Conservation (phyloP, 208 protist genomes). For the Trypanosoma caninum region DNA sequence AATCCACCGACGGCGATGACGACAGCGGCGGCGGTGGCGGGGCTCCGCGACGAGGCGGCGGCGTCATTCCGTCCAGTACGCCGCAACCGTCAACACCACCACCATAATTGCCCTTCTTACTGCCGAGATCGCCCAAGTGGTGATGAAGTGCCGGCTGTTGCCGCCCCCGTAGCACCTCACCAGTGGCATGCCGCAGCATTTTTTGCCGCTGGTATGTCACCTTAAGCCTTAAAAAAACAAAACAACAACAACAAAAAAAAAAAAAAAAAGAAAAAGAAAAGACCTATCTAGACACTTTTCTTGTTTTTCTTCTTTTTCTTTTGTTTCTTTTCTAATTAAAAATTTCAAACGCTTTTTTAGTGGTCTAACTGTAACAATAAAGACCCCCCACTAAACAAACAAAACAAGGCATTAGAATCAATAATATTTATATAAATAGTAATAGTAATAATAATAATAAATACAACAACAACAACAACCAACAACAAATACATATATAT, state of each 20-base stretch:
- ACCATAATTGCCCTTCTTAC: too few relatives aligned
- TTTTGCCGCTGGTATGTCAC: background rate
- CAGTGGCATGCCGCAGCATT: background rate
- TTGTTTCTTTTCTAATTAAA: too few relatives aligned
- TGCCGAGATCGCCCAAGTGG: too few relatives aligned
- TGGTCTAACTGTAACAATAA: too few relatives aligned
- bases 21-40: conserved; percentile 7
- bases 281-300: background rate
- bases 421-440: too few relatives aligned
- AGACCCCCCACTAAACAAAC: too few relatives aligned
- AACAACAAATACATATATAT: too few relatives aligned
- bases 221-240: conserved; percentile 11
- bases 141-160: background rate
- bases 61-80: background rate
- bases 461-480: background rate
- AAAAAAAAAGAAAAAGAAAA: conserved; percentile 4
- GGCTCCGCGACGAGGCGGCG: conserved; percentile 15
- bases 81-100: too few relatives aligned
- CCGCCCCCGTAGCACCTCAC: background rate
- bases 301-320: too few relatives aligned
- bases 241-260: conserved; percentile 4
- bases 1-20: background rate
- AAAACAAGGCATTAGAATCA: too few relatives aligned
- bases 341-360: too few relatives aligned
- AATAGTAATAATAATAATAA: too few relatives aligned